Conservation (phyloP, 495 filamentous ascomycete genomes). For the Podospora comata region DNA sequence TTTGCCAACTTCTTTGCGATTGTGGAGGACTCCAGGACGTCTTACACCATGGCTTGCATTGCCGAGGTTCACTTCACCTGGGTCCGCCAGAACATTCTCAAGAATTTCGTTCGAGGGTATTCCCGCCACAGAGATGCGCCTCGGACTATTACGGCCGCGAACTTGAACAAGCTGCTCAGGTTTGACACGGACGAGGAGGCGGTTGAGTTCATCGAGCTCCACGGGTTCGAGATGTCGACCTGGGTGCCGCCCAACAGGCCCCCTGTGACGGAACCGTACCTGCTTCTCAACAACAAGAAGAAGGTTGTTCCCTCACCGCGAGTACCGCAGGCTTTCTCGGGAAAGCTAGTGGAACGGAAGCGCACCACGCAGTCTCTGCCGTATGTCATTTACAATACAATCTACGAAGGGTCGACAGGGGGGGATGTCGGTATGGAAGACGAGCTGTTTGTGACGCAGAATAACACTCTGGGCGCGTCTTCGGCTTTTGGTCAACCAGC, state of each 20-base stretch:
- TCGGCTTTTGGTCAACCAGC: constrained; percentile 1
- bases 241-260: constrained; percentile 28
- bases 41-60: constrained; percentile 91
- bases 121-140: constrained; percentile 63
- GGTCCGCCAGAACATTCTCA: constrained; percentile 72
- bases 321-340: constrained; percentile 44
- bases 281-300: constrained; percentile 41
- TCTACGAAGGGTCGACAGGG: constrained; percentile 35
- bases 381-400: constrained; percentile 44
- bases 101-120: constrained; percentile 59
- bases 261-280: constrained; percentile 50
- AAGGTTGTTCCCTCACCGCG: constrained; percentile 36
- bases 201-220: constrained; percentile 62
- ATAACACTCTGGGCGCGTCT: background rate
- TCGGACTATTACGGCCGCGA: constrained; percentile 69
- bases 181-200: constrained; percentile 75
- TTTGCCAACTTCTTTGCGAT: constrained; percentile 72
- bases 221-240: constrained; percentile 59
- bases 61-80: constrained; percentile 86
- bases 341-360: constrained; percentile 48
- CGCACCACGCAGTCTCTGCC: constrained; percentile 41
- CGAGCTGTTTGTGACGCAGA: constrained; percentile 34
- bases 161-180: constrained; percentile 62
- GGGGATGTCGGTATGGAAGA: constrained; percentile 7
- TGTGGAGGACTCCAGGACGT: constrained; percentile 63